Conservation (phyloP, 116 monocot genomes). For the Phalaenopsis hybrid region DNA sequence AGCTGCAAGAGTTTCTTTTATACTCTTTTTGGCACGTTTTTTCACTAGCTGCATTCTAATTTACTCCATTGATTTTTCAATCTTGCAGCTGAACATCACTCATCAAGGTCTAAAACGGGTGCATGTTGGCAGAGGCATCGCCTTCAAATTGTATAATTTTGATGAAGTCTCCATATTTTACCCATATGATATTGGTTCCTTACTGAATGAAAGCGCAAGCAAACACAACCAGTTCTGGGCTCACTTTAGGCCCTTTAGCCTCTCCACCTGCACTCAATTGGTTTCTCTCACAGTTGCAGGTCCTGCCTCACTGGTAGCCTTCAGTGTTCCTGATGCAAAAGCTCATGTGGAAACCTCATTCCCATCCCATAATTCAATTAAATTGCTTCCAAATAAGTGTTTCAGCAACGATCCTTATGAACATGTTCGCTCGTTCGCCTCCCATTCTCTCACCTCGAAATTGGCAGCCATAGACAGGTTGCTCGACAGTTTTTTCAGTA, state of each 20-base stretch:
- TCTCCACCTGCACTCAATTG: constrained; percentile 37
- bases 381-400: constrained; percentile 62
- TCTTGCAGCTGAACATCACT: constrained; percentile 48
- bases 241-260: constrained; percentile 23
- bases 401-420: constrained; percentile 17
- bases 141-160: constrained; percentile 48
- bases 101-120: constrained; percentile 40
- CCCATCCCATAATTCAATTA: constrained; percentile 34
- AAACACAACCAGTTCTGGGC: constrained; percentile 5
- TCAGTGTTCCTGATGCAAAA: constrained; percentile 15
- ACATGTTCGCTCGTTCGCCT: constrained; percentile 14
- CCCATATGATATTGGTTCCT: constrained; percentile 36
- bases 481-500: constrained; percentile 28
- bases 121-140: constrained; percentile 63
- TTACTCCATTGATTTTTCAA: not conserved
- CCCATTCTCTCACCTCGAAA: constrained; percentile 31
- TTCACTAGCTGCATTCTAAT: not conserved
- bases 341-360: constrained; percentile 26
- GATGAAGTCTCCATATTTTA: constrained; percentile 43
- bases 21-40: not conserved
- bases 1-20: too few relatives aligned
- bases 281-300: constrained; percentile 45
- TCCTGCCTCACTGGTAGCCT: constrained; percentile 34
- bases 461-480: constrained; percentile 28
- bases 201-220: constrained; percentile 20